Conservation (phyloP, 148 eudicot species). For the Rhododendron henanense region DNA sequence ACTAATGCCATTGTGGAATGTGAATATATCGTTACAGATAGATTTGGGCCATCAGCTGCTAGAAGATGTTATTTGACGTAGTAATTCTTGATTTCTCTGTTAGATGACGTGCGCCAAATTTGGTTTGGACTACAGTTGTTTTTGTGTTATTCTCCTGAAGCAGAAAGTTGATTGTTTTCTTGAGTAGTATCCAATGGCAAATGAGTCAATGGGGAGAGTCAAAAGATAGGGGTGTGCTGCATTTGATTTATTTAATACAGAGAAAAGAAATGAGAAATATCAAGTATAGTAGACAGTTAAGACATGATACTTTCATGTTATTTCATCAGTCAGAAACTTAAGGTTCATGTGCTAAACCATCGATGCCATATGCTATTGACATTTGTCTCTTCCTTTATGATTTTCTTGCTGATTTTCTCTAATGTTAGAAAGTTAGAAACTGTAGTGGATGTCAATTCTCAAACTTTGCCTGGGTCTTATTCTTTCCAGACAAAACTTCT, state of each 20-base stretch:
- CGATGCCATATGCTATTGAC: not conserved
- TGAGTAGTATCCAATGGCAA: not conserved
- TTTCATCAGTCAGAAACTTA: not conserved
- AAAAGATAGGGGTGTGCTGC: not conserved
- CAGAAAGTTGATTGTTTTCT: not conserved
- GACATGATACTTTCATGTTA: not conserved
- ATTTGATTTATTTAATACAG: not conserved
- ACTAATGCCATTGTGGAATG: not conserved
- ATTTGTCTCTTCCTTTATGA: not conserved
- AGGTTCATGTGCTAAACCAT: not conserved
- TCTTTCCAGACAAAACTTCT: too few relatives aligned
- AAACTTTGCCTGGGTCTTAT: too few relatives aligned
- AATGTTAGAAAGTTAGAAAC: not conserved
- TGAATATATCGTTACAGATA: not conserved
- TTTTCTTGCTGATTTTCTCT: not conserved
- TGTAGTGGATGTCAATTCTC: not conserved
- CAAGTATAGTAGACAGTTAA: not conserved
- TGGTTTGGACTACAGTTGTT: not conserved
- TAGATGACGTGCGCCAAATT: not conserved
- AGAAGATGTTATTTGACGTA: not conserved
- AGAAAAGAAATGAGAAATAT: not conserved
- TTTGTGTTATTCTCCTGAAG: not conserved
- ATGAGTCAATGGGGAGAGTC: not conserved
- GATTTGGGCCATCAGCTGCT: not conserved
- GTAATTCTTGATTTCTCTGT: not conserved